Evolutionary conservation across 2,329 filamentous ascomycete genomes (phyloP), one percentile per base, ranked within the genome.

Genomic region (Fusarium albidum): DNA sequence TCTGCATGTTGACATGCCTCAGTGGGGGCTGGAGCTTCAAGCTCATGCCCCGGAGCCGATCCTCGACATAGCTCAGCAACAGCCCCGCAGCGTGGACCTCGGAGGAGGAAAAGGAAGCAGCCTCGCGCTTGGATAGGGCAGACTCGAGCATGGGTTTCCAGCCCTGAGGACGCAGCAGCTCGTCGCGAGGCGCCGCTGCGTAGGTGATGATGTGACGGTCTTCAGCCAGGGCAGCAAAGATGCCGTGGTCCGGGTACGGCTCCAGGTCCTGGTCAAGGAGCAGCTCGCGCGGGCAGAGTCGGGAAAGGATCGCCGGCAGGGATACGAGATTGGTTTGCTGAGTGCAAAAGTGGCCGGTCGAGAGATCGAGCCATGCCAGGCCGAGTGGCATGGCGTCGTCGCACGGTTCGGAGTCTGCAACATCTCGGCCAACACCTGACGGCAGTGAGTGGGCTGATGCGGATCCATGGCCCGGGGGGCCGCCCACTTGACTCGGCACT

Each of bases 301-400:
- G 87, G 25, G 93, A 90, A 43, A 98, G 79, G 15, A 90, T 86
- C 9, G 93, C 92, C n/a, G 90, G 81, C 5, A 99, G 76, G 48
- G 87, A 86, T 42, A 83, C 78, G 8, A 93, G 74, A 15, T 87
- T 87, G 1, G 90, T 88, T 14, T 79, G 79, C 69, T 98, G 92
- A 1, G 92, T 96, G 67, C 87, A 92, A 74, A 99, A 99, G 66
- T 94, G 90, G 12, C 95, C 95, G 3, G 95, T 99, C 9, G 95
- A 97, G 21, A 98, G 77, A 73, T 99, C 95, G 39, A 98, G 79
- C 95, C 95, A 99, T 33, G 95, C 91, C 42, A 99, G 77, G 4
- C 95, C 95, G 50, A 96, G 77, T 38, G 75, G 73, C 45, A 61
- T 52, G 28, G 51, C 45, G 27, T 52, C 49, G 38, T 53, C 58